Evolutionary conservation across 2,329 filamentous ascomycete genomes (phyloP).

Genomic region (Clonostachys rosea): DNA sequence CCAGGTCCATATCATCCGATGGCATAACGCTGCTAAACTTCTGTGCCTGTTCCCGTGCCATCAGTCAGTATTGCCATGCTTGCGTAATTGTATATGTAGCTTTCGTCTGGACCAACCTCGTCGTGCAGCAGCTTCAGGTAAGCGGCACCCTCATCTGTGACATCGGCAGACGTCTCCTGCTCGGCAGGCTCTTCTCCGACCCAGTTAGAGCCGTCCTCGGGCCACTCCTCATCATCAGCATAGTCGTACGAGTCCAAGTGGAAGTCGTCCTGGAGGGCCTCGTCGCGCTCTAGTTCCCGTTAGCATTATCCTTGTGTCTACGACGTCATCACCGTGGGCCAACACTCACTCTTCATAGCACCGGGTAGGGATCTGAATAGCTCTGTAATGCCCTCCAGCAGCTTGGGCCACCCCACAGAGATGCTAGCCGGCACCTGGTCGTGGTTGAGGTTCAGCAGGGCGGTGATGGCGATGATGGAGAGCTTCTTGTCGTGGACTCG

Average conservation of each 20-base stretch:
- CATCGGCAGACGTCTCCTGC: conserved; percentile 58
- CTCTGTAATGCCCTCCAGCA: conserved; percentile 82
- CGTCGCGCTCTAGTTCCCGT: conserved; percentile 66
- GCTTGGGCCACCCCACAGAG: conserved; percentile 88
- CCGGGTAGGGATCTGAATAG: conserved; percentile 88
- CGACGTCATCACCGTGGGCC: neutral
- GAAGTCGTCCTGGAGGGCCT: conserved; percentile 86
- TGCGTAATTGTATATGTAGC: neutral
- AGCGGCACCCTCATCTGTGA: conserved; percentile 85
- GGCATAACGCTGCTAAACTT: conserved; percentile 69
- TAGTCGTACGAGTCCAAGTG: conserved; percentile 63
- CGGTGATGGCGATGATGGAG: conserved; percentile 88
- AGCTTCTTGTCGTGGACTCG: conserved; percentile 98
- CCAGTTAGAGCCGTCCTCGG: conserved; percentile 80
- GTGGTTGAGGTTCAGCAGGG: conserved; percentile 73
- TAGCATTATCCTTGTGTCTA: conserved; percentile 13
- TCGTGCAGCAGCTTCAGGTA: conserved; percentile 96
- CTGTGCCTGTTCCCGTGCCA: conserved; percentile 57
- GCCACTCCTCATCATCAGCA: conserved; percentile 75
- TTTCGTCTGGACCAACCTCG: conserved; percentile 51
- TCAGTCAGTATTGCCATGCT: neutral
- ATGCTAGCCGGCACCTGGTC: conserved; percentile 88
- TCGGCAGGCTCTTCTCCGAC: conserved; percentile 63
- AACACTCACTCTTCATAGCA: conserved; percentile 72
- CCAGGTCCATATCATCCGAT: conserved; percentile 75